Evolutionary conservation across 805 yeast genomes (phyloP).

Genomic region (Kazachstania taianensis): DNA sequence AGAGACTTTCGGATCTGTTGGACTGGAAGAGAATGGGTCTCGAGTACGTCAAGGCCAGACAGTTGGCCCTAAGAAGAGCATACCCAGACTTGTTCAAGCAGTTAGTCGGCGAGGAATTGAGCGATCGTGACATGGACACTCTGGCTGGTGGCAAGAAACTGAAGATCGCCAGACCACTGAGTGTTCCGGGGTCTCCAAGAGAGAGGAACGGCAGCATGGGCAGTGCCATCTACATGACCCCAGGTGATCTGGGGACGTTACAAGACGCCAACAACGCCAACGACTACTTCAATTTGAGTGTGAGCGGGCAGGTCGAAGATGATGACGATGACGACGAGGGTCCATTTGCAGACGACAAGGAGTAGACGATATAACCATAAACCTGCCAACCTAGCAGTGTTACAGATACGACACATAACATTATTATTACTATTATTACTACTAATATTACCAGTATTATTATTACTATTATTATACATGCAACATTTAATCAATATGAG

Average conservation of each 20-base stretch:
- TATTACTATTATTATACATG: no score
- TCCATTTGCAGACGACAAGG: no score
- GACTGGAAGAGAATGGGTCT: conserved; percentile 99
- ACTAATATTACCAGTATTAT: no score
- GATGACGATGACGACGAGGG: conserved; percentile 32
- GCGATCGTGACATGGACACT: conserved; percentile 23
- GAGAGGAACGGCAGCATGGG: conserved; percentile 24
- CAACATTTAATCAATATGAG: no score
- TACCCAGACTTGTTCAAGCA: conserved; percentile 72
- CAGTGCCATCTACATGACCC: conserved; percentile 71
- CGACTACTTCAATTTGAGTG: conserved; percentile 52
- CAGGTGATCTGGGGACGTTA: conserved; percentile 94
- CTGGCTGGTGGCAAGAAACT: conserved; percentile 35
- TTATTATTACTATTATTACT: no score
- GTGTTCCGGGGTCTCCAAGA: conserved; percentile 96
- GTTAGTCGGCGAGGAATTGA: conserved; percentile 24
- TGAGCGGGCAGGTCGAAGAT: conserved; percentile 25
- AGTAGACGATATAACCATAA: no score
- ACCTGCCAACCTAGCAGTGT: no score
- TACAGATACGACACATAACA: no score
- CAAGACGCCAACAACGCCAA: conserved; percentile 80
- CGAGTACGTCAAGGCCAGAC: conserved; percentile 91
- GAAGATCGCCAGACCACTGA: conserved; percentile 81
- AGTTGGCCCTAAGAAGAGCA: conserved; percentile 83
- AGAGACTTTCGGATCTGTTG: conserved; percentile 79